phyloP scores from a whole-genome alignment of 2,329 filamentous ascomycete genomes.

The Torrubiella hemipterigena region DNA sequence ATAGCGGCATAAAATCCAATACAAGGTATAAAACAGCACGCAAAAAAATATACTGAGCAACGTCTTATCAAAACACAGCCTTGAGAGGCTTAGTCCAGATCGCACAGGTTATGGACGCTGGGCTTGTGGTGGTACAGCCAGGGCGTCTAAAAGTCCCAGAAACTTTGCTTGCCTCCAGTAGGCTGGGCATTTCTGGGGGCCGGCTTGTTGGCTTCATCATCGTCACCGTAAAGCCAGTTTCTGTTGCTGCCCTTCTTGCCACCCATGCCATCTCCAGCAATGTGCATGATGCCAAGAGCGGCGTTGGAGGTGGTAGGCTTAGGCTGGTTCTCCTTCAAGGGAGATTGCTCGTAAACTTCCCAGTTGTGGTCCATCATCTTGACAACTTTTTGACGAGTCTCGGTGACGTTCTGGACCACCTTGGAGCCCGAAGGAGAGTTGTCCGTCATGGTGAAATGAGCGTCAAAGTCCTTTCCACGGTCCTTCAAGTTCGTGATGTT shows the following conservation, averaged over 20 bases:
- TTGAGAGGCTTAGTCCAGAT: no score
- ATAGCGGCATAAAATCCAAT: not conserved
- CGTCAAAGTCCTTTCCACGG: conserved; percentile 63
- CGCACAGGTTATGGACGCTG: no score
- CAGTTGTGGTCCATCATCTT: conserved; percentile 62
- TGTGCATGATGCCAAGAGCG: conserved; percentile 3
- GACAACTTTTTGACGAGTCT: conserved; percentile 55
- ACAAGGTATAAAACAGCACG: no score
- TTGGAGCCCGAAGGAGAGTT: conserved; percentile 39
- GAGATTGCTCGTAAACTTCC: conserved; percentile 43
- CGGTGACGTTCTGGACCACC: conserved; percentile 32
- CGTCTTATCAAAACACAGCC: no score
- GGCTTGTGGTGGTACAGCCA: conserved; percentile 6
- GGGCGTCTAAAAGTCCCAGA: conserved; percentile 34
- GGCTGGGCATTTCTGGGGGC: conserved; percentile 22
- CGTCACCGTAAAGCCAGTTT: conserved; percentile 40
- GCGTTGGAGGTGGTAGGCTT: conserved; percentile 5
- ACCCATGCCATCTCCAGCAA: conserved; percentile 54
- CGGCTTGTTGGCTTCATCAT: conserved; percentile 10
- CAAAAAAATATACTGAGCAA: no score
- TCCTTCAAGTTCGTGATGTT: conserved; percentile 63
- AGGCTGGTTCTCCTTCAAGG: conserved; percentile 38
- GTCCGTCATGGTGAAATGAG: conserved; percentile 69
- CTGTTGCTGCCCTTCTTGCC: conserved; percentile 41
- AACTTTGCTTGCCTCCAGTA: conserved; percentile 23